phyloP scores from a whole-genome alignment of 306 rosid genomes.

The Citrullus colocynthis region DNA sequence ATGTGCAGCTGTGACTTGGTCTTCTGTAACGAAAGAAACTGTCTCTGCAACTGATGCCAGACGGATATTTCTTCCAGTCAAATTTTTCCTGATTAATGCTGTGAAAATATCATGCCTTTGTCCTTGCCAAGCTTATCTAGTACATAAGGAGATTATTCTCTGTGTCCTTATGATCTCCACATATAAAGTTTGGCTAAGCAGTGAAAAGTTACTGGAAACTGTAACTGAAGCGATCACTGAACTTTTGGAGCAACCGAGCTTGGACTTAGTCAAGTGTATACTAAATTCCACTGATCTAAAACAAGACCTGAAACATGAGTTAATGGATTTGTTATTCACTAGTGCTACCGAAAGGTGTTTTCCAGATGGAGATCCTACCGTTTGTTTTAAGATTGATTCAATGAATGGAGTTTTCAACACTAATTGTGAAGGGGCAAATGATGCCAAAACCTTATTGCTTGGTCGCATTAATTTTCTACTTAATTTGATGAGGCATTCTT shows the following conservation, averaged over 20 bases:
- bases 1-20: constrained; percentile 61
- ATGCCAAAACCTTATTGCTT: constrained; percentile 27
- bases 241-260: constrained; percentile 55
- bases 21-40: constrained; percentile 30
- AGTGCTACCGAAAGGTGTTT: constrained; percentile 18
- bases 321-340: constrained; percentile 48
- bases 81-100: constrained; percentile 72
- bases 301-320: constrained; percentile 37
- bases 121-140: constrained; percentile 55
- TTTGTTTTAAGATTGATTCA: constrained; percentile 17
- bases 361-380: constrained; percentile 16
- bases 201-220: constrained; percentile 33
- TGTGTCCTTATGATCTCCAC: constrained; percentile 54
- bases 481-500: constrained; percentile 46
- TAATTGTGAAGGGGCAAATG: constrained; percentile 36
- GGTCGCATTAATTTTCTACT: constrained; percentile 47
- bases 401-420: constrained; percentile 24
- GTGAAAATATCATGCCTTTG: constrained; percentile 58
- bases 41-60: constrained; percentile 70
- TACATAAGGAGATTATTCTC: constrained; percentile 42
- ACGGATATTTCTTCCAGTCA: constrained; percentile 69
- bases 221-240: constrained; percentile 50
- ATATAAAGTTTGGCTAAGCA: constrained; percentile 42
- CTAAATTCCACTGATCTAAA: constrained; percentile 52
- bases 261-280: constrained; percentile 47